Evolutionary conservation across 2,329 filamentous ascomycete species (phyloP), one percentile per base, ranked within the genome.

Genomic region (Coniochaeta sp.): DNA sequence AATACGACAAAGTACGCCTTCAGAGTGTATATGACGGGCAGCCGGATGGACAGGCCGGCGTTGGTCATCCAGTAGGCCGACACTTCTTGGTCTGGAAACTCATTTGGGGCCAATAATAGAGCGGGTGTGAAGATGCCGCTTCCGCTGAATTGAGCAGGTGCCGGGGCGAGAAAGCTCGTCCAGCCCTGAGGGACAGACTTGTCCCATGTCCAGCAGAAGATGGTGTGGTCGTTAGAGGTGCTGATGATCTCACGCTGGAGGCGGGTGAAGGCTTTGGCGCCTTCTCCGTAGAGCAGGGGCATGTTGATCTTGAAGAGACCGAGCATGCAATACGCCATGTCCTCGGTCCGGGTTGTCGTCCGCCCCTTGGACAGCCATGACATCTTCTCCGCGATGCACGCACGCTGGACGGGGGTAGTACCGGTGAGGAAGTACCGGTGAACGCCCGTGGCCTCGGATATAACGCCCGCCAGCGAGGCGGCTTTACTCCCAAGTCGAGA

Each of bases 261-360:
- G 14, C 50, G 46, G 10, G 6, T 16, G 26, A 56, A 56, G 2
- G 52, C 54, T 5, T 27, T 46, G 13, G 46, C 7, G 2, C 52
- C 48, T 40, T 56, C 54, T 14, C 52, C 52, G 42, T 54, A 54
- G 28, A 55, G 31, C 20, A 52, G 20, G 16, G 54, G 47, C 54
- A 55, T 55, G 38, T 50, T 51, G 26, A 54, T 45, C 22, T 22
- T 28, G 24, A 56, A 52, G 6, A 56, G 31, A 6, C 54, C 52
- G 24, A 56, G 10, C 10, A 56, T 31, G 12, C 47, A 52, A 33
- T 54, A 56, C n/a, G 54, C 50, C 26, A 28, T 35, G 35, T 56
- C 54, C 33, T 56, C 52, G 7, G 28, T 24, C 16, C 52, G 26
- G 1, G 49, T 52, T 0, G 52, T 52, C 40, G 31, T 5, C n/a